phyloP scores from a whole-genome alignment of 176 grass and related monocot species.

The Alopecurus myosuroides region DNA sequence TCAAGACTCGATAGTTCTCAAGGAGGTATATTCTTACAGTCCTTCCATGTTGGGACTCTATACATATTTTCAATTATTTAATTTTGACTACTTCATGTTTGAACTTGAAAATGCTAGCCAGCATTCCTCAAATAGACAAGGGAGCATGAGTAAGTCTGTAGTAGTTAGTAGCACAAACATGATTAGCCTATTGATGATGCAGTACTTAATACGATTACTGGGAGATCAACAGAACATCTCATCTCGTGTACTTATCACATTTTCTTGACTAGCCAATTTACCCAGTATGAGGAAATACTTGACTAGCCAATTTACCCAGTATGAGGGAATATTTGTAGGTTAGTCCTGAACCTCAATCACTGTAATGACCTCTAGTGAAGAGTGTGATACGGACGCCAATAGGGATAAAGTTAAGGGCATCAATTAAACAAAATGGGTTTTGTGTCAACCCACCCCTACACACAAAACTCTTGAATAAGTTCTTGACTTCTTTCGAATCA shows the following conservation, averaged over 20 bases:
- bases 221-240: background rate
- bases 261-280: background rate
- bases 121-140: background rate
- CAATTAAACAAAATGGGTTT: background rate
- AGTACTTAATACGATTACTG: background rate
- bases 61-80: background rate
- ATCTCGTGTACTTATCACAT: background rate
- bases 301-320: background rate
- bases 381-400: background rate
- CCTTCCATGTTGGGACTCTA: background rate
- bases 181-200: background rate
- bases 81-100: background rate
- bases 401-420: background rate
- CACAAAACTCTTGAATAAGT: background rate
- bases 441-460: background rate
- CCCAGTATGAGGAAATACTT: background rate
- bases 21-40: slow-evolving; percentile 52
- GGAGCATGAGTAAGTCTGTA: background rate
- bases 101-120: slow-evolving; percentile 16
- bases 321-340: background rate
- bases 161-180: background rate
- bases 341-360: background rate
- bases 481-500: background rate
- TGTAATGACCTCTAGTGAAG: background rate
- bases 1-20: slow-evolving; percentile 83